Conservation (phyloP, 495 filamentous ascomycete species). For the Trichoderma reesei region DNA sequence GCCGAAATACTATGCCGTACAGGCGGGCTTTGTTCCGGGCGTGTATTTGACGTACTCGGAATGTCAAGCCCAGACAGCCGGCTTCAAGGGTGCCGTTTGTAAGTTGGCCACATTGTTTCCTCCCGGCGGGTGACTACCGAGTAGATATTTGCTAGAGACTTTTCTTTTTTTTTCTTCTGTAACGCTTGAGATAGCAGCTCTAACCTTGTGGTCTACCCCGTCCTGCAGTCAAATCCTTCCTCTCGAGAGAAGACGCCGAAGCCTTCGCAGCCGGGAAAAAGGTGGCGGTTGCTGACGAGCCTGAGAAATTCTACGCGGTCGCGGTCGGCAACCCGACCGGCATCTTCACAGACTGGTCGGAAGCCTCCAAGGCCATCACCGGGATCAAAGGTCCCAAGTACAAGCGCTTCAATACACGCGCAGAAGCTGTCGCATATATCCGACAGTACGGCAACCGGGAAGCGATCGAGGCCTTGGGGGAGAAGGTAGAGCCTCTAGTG, state of each 20-base stretch:
- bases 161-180: too few relatives aligned
- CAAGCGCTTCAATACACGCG: constrained; percentile 65
- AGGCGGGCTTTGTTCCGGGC: constrained; percentile 64
- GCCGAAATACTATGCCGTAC: constrained; percentile 82
- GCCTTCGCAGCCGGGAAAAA: constrained; percentile 61
- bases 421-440: constrained; percentile 56
- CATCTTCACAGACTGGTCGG: constrained; percentile 82
- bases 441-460: constrained; percentile 32
- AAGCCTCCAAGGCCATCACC: constrained; percentile 63
- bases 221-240: constrained; percentile 72
- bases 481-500: constrained; percentile 19
- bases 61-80: constrained; percentile 70
- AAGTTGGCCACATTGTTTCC: constrained; percentile 27
- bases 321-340: constrained; percentile 71
- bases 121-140: neutral
- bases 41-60: constrained; percentile 81
- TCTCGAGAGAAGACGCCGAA: constrained; percentile 63
- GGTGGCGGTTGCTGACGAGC: constrained; percentile 20
- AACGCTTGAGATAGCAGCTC: neutral
- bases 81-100: constrained; percentile 80
- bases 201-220: neutral
- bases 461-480: constrained; percentile 49
- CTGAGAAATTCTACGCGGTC: constrained; percentile 72
- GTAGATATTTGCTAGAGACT: too few relatives aligned
- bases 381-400: constrained; percentile 72